A percentile compares a stretch with the other conserved stretches of the same genome.
Conservation (phyloP, 108 stramenopile genomes). For the Pseudonitzschia delicatissima region DNA sequence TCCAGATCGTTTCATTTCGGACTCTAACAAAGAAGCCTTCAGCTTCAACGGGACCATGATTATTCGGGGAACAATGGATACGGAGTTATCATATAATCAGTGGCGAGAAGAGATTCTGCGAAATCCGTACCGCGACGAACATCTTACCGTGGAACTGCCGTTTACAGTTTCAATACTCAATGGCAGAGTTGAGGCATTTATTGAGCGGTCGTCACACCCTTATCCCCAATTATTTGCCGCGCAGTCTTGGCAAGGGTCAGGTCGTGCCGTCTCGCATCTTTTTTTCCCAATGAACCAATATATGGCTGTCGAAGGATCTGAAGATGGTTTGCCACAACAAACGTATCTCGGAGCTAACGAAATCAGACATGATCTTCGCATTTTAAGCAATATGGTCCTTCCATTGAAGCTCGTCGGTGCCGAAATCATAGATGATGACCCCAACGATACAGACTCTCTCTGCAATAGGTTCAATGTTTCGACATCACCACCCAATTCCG, state of each 20-base stretch:
- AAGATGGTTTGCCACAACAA: conserved; percentile 15
- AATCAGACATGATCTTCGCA: conserved; percentile 33
- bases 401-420: conserved; percentile 9
- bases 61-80: conserved; percentile 32
- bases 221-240: conserved; percentile 27
- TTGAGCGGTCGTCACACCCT: conserved; percentile 34
- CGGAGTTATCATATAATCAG: conserved; percentile 15
- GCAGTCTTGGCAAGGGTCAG: conserved; percentile 20
- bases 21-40: conserved; percentile 13
- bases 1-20: conserved; percentile 37
- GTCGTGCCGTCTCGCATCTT: conserved; percentile 20
- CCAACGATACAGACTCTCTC: conserved; percentile 6
- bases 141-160: conserved; percentile 37
- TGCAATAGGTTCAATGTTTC: conserved; percentile 44
- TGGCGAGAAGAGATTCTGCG: conserved; percentile 22
- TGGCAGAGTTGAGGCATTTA: conserved; percentile 28
- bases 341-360: conserved; percentile 25
- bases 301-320: conserved; percentile 11
- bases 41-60: conserved; percentile 19
- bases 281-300: conserved; percentile 30
- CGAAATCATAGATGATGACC: conserved; percentile 28
- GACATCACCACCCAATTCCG: neutral
- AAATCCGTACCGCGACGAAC: conserved; percentile 20
- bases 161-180: conserved; percentile 26
- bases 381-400: conserved; percentile 17